Percentiles rank a stretch among this genome's conserved stretches.
Evolutionary conservation across 192 early-diverging fungal genomes (phyloP).

Genomic region (Phlyctochytrium arcticum): DNA sequence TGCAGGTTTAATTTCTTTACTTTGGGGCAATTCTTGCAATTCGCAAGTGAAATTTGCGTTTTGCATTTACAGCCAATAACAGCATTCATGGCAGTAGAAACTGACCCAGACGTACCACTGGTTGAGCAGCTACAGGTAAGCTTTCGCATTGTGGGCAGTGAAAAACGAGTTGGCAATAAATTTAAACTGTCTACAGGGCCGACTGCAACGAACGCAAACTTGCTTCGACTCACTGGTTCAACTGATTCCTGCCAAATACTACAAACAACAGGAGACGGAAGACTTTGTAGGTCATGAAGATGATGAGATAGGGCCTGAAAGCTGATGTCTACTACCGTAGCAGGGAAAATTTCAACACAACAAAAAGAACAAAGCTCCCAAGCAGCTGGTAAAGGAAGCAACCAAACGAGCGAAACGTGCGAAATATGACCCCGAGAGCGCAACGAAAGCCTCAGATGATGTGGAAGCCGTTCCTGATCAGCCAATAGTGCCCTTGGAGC

Average conservation of each 20-base stretch:
- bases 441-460: not conserved
- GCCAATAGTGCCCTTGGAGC: no score
- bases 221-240: slow-evolving; percentile 73
- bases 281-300: not conserved
- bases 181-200: slow-evolving; percentile 36
- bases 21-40: no score
- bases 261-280: slow-evolving; percentile 65
- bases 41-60: no score
- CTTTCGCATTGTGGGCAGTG: not conserved
- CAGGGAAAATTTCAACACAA: slow-evolving; percentile 51
- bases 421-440: slow-evolving; percentile 51
- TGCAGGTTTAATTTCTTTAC: no score
- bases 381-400: slow-evolving; percentile 74
- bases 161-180: not conserved
- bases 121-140: no score
- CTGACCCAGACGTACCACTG: no score
- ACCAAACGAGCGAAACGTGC: slow-evolving; percentile 77
- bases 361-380: slow-evolving; percentile 76
- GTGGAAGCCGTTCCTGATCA: no score
- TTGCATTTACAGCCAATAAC: no score
- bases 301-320: not conserved
- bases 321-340: not conserved
- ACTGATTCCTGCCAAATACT: slow-evolving; percentile 81
- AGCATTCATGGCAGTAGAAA: not conserved
- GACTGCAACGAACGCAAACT: slow-evolving; percentile 59